Base-by-base conservation (phyloP, 2,329 filamentous ascomycete genomes). In the Botrytis hyacinthi region DNA sequence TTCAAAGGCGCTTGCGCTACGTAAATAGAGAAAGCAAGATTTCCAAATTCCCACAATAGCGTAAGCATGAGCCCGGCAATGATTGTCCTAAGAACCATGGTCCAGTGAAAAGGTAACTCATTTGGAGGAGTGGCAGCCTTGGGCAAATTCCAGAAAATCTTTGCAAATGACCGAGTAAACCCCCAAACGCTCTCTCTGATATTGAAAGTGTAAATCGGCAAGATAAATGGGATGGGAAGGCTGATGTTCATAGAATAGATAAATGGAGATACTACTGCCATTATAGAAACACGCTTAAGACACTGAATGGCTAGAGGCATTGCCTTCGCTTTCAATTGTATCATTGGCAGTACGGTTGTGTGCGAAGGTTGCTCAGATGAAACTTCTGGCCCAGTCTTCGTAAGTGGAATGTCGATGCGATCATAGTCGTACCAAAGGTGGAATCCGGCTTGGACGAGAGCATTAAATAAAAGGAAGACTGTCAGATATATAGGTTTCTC, bases 401-500 rank as follows among this genome's bases (percentile, higher is more conserved):
- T 80, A 62, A 85, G 78, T 22, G 86, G 87, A 76, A 81, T 80
- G 75, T 76, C 80, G 74, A 81, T 79, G 77, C 87, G 87, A 81
- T 97, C 94, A 75, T 90, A 89, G 80, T 97, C 94, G 70, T 84
- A 85, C 80, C 87, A 89, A 26, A 97, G 84, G 80, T 98, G 95
- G 46, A 87, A 80, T 18, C 87, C 79, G 1, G 92, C 89, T 81
- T 97, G 93, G n/a, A 87, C 83, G 16, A 92, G 74, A 6, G 92
- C 93, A 61, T 96, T 86, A 0, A 90, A 82, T 4, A 91, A 80
- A 76, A 96, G 88, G 79, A 92, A 90, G 74, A 87, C 88, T 48
- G 93, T 90, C 69, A 97, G 85, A 80, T 94, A 96, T 40, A 98
- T 87, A 0, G 94, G 91, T 76, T 92, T 89, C 84, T 98, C 95